Evolutionary conservation across 192 early-diverging fungal species (phyloP).

Genomic region (Phycomyces nitens): DNA sequence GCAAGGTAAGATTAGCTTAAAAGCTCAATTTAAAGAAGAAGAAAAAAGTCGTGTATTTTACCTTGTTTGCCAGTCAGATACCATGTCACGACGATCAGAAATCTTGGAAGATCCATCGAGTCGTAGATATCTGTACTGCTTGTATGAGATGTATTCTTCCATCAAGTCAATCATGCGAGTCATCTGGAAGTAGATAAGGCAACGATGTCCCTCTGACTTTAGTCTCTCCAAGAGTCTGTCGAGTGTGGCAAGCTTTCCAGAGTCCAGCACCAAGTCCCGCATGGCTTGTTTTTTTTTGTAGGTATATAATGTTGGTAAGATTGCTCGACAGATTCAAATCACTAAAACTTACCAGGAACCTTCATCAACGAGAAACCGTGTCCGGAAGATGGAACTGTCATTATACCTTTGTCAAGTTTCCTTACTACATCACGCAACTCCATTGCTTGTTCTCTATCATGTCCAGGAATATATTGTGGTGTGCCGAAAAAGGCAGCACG

Average conservation of each 20-base stretch:
- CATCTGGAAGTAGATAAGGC: constrained; percentile 88
- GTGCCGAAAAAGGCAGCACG: constrained; percentile 40
- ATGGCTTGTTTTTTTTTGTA: constrained; percentile 41
- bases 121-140: constrained; percentile 84
- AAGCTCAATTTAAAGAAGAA: not conserved
- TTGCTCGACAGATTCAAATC: too few relatives aligned
- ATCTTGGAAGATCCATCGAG: constrained; percentile 87
- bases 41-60: constrained; percentile 17
- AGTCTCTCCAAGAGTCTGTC: constrained; percentile 68
- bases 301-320: not conserved
- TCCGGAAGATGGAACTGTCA: constrained; percentile 37
- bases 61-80: constrained; percentile 87
- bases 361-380: constrained; percentile 64
- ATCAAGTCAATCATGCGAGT: constrained; percentile 85
- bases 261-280: constrained; percentile 74
- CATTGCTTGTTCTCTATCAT: constrained; percentile 7
- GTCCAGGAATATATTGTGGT: constrained; percentile 26
- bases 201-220: constrained; percentile 76
- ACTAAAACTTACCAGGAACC: constrained; percentile 54
- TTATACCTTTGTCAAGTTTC: constrained; percentile 34
- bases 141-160: constrained; percentile 83
- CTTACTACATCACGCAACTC: constrained; percentile 5
- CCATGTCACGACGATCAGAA: constrained; percentile 84
- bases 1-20: constrained; percentile 6
- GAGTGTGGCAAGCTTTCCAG: constrained; percentile 71